Evolutionary conservation across 768 basidiomycete species (phyloP), one percentile per base, ranked within the genome.

Genomic region (Suillus weaverae): DNA sequence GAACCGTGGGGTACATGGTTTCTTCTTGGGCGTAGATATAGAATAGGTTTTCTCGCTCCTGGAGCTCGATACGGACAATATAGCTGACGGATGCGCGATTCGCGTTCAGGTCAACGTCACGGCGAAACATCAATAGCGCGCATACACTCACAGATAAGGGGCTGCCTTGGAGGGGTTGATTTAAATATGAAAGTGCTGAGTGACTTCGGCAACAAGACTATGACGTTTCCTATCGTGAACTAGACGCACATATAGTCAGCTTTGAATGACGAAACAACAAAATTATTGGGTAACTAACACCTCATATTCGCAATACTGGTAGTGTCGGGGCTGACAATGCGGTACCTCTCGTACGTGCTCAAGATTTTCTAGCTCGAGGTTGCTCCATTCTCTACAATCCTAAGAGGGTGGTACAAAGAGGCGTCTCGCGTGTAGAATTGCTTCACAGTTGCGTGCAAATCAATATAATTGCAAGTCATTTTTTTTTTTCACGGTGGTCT

Each of bases 271-370:
- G 30, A 22, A 11, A 61, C 30, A 48, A 20, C n/a, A n/a, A n/a
- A 6, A 56, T 53, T 16, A 8, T 18, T 10, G 5, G 10, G 7
- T 33, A 33, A 30, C 62, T 32, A 26, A 63, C 62, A 55, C 35
- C 84, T 77, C 53, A 70, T 76, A 22, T 80, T 76, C 4, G 85
- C 76, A n/a, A 75, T 67, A 22, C 83, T 70, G 20, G 80, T 75
- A 35, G 84, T 77, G 16, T 70, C 69, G 1, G 87, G 86, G 11
- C 85, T 86, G 69, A 89, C 69, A 26, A 88, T 76, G 46, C 86
- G 84, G 71, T 87, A 86, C 85, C 86, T 88, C 85, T 87, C 86
- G 68, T 84, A 86, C 30, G 89, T 80, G 8, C 80, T 82, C 32
- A 87, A 74, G 14, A 89, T 74, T 9, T 72, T 72, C 5, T 85